A percentile compares a stretch with the other conserved stretches of the same genome.
These are phyloP conservation scores for Annona cherimola DNA, from an alignment of 164 flowering plant species.

Conservation along the genomic window DNA sequence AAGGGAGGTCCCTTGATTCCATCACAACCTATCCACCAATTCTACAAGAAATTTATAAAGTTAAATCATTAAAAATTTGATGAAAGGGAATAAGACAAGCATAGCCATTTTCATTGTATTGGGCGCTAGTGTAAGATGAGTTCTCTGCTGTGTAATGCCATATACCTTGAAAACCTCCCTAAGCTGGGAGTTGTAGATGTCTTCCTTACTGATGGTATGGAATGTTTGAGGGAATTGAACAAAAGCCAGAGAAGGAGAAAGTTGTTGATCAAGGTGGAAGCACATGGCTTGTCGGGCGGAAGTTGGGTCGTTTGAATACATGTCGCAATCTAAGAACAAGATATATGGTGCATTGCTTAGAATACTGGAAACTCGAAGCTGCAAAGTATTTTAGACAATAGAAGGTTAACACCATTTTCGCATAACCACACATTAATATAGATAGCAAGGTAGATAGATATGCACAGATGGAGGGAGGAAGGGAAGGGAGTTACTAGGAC, in stretches of 20 bases:
- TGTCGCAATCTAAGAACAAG: constrained; percentile 35
- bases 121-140: background rate
- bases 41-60: constrained; percentile 11
- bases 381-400: background rate
- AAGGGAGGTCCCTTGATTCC: constrained; percentile 25
- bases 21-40: constrained; percentile 24
- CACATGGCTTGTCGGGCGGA: constrained; percentile 36
- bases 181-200: constrained; percentile 22
- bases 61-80: background rate
- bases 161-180: constrained; percentile 17
- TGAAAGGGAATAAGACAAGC: background rate
- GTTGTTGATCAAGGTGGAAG: constrained; percentile 29
- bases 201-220: constrained; percentile 22
- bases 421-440: too few species aligned
- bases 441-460: background rate
- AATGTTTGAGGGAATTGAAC: constrained; percentile 37
- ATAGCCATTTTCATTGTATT: background rate
- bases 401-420: background rate
- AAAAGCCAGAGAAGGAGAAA: constrained; percentile 20
- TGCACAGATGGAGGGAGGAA: constrained; percentile 1
- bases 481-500: constrained; percentile 8
- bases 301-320: constrained; percentile 32
- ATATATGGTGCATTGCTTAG: constrained; percentile 30
- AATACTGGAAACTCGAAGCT: constrained; percentile 29
- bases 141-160: background rate